These are phyloP conservation scores for Vicia sativa DNA, from an alignment of 306 rosid species.

Conservation along the genomic window DNA sequence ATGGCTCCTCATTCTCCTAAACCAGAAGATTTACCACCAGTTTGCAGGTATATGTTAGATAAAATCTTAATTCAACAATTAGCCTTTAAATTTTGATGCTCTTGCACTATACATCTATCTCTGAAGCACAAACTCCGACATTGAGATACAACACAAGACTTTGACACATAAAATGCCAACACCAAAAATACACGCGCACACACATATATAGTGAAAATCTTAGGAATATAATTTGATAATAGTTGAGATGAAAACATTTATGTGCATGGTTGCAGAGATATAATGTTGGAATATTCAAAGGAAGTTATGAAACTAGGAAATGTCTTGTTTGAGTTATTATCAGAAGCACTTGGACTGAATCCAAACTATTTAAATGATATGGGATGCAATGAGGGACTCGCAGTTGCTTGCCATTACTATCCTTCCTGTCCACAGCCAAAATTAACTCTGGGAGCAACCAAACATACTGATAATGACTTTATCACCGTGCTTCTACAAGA, in stretches of 20 bases:
- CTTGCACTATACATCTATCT: no score
- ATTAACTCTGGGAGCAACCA: slow-evolving; percentile 6
- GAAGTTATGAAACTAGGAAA: slow-evolving; percentile 42
- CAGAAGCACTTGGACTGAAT: slow-evolving; percentile 41
- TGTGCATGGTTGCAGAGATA: slow-evolving; percentile 23
- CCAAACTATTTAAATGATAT: slow-evolving; percentile 38
- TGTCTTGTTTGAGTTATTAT: slow-evolving; percentile 15
- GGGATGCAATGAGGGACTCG: slow-evolving; percentile 35
- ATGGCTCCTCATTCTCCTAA: slow-evolving; percentile 45
- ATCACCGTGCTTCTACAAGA: slow-evolving; percentile 58
- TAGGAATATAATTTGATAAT: no score
- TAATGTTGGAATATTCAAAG: slow-evolving; percentile 44
- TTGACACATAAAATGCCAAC: no score
- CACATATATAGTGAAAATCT: no score
- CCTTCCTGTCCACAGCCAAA: slow-evolving; percentile 50
- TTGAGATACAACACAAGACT: no score
- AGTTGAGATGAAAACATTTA: no score
- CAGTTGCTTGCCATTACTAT: slow-evolving; percentile 34
- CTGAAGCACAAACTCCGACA: no score
- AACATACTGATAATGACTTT: slow-evolving; percentile 36
- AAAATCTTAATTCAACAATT: no score
- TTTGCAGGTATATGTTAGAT: slow-evolving; percentile 43
- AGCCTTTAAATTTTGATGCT: no score
- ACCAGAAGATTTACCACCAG: slow-evolving; percentile 47
- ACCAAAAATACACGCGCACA: no score